phyloP scores from a whole-genome alignment of 768 basidiomycete species.

The Tubosaeta brunneosetosa region DNA sequence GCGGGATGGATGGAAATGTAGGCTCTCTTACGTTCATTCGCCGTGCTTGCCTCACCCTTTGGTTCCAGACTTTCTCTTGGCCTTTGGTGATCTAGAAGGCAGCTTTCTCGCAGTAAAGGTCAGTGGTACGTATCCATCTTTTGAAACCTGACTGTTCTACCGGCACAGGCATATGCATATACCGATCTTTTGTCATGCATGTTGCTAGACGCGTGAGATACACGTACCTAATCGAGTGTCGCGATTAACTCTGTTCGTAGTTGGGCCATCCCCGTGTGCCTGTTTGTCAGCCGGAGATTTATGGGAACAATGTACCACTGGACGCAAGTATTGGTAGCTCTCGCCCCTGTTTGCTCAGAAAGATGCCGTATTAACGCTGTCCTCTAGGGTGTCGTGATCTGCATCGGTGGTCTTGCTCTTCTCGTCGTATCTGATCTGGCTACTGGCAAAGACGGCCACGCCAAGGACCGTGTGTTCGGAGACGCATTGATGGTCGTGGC shows the following conservation, averaged over 20 bases:
- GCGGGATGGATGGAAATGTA: constrained; percentile 88
- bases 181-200: constrained; percentile 85
- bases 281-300: constrained; percentile 76
- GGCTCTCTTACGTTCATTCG: constrained; percentile 18
- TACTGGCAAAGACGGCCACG: constrained; percentile 68
- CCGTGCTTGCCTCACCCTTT: background rate
- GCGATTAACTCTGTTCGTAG: constrained; percentile 31
- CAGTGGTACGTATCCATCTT: background rate
- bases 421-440: constrained; percentile 75
- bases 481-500: constrained; percentile 84
- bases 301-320: constrained; percentile 75
- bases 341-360: background rate
- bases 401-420: constrained; percentile 67
- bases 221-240: background rate
- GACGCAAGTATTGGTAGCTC: constrained; percentile 69
- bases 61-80: constrained; percentile 67
- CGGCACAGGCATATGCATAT: constrained; percentile 65
- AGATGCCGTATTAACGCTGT: background rate
- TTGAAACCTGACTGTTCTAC: background rate
- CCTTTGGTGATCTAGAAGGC: constrained; percentile 76
- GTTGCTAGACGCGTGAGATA: constrained; percentile 76
- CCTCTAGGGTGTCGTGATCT: constrained; percentile 62
- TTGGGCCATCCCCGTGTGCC: constrained; percentile 85
- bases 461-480: constrained; percentile 62
- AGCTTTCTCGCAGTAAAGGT: constrained; percentile 83